Conservation (phyloP, 2,329 filamentous ascomycete species). For the Ophiostoma montium region DNA sequence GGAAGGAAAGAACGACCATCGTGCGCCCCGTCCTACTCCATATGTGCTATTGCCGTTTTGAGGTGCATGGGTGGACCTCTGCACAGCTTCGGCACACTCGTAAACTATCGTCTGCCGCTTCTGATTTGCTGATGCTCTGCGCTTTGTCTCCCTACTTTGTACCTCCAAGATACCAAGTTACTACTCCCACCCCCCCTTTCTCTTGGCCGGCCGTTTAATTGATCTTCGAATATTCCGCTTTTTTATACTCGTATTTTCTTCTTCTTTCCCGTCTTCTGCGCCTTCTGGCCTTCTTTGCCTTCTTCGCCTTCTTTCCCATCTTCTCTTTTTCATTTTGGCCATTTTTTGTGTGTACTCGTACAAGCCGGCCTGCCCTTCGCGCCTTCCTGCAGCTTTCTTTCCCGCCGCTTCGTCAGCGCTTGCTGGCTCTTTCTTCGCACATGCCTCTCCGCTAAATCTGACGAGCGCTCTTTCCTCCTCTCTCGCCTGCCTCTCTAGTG, state of each 20-base stretch:
- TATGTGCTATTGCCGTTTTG: background rate
- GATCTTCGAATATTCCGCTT: background rate
- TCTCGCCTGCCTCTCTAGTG: background rate
- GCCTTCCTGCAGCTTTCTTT: background rate
- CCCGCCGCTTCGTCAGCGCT: constrained; percentile 7
- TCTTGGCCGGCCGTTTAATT: background rate
- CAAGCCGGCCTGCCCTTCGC: background rate
- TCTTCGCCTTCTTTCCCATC: background rate
- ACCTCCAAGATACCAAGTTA: background rate
- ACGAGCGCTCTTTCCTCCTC: background rate
- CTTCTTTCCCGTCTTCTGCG: background rate
- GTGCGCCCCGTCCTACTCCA: background rate
- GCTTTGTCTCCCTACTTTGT: background rate
- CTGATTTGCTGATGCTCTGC: background rate
- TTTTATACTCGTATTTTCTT: background rate
- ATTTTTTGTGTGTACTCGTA: background rate
- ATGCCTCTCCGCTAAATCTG: background rate
- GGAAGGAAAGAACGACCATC: background rate
- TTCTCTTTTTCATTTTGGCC: background rate
- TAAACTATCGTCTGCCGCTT: background rate
- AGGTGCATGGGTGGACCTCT: background rate
- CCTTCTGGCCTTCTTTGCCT: background rate
- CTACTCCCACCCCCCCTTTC: background rate
- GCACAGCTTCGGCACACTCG: background rate
- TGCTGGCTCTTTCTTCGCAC: constrained; percentile 7